Evolutionary conservation across 768 basidiomycete genomes (phyloP).

Genomic region (Chalciporus pseudorubinellus): DNA sequence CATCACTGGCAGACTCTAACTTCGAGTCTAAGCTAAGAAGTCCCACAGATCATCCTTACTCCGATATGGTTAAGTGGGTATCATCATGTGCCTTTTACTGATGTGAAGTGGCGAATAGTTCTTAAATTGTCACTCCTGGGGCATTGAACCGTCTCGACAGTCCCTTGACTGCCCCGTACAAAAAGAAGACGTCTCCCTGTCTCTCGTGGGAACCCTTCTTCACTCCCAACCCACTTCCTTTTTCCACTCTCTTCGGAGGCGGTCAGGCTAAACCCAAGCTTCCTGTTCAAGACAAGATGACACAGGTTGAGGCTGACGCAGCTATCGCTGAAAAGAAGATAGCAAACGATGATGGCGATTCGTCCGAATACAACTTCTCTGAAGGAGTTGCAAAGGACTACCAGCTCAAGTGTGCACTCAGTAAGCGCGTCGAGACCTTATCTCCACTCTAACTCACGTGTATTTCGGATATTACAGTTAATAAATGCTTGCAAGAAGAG

Average conservation of each 20-base stretch:
- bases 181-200: conserved; percentile 3
- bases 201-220: conserved; percentile 18
- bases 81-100: too few species aligned
- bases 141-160: too few species aligned
- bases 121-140: conserved; percentile 1
- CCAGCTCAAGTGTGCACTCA: conserved; percentile 33
- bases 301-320: background rate
- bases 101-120: background rate
- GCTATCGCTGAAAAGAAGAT: conserved; percentile 17
- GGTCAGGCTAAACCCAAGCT: background rate
- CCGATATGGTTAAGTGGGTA: too few species aligned
- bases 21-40: too few species aligned
- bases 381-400: conserved; percentile 33
- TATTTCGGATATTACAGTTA: conserved; percentile 33
- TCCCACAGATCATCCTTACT: too few species aligned
- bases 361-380: background rate
- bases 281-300: conserved; percentile 6
- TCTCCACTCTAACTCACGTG: background rate
- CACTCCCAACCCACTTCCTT: background rate
- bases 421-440: conserved; percentile 15
- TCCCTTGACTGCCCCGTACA: conserved; percentile 7
- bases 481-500: conserved; percentile 47
- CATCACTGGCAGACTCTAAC: too few species aligned
- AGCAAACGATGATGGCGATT: conserved; percentile 14
- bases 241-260: background rate